Base-by-base conservation (phyloP, 192 early-diverging fungal species). In the Dimargaris xerosporica region DNA sequence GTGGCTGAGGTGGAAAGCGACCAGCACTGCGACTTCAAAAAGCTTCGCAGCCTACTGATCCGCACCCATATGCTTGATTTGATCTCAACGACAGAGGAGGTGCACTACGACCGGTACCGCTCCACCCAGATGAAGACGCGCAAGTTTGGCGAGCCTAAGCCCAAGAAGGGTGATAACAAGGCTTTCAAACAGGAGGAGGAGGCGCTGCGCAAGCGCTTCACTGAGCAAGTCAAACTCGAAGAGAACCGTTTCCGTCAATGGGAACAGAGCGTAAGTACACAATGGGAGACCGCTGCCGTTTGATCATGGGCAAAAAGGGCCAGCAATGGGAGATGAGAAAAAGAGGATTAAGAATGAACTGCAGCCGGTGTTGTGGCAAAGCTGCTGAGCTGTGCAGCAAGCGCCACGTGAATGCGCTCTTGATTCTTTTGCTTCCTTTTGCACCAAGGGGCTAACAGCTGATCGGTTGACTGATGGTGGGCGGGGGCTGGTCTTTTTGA, bases 181-280 rank as follows among this genome's bases (percentile, higher is more conserved):
- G 92, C 93, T 78, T 96, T 96, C 90, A 94, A 94, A 77, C 91
- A 96, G 58, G 91, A 98, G 72, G 96, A 99, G 75, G 96, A 96
- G 67, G 78, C 81, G 42, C 82, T 99, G 68, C 83, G 94, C 65
- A 89, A 90, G 71, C 82, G 90, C 62, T 99, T 99, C 73, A 96
- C 94, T 21, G 95, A 99, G 71, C 94, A 98, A 71, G 96, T 98
- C 59, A 85, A 93, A 62, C 71, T 86, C 65, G 94, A 99, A 73
- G 96, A 99, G 78, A 91, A 88, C 77, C 74, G 94, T 60, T 99
- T 99, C 84, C 85, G 94, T 65, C 87, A 94, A 68, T 99, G 96
- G 96, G 96, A 98, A 74, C 91, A 98, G 71, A 82, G 72, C 65
- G 72, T 81, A n/a, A n/a, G 25, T n/a, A n/a, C n/a, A n/a, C n/a